These are phyloP conservation scores for Stephania japonica DNA, from an alignment of 164 flowering plant species.

Conservation along the genomic window DNA sequence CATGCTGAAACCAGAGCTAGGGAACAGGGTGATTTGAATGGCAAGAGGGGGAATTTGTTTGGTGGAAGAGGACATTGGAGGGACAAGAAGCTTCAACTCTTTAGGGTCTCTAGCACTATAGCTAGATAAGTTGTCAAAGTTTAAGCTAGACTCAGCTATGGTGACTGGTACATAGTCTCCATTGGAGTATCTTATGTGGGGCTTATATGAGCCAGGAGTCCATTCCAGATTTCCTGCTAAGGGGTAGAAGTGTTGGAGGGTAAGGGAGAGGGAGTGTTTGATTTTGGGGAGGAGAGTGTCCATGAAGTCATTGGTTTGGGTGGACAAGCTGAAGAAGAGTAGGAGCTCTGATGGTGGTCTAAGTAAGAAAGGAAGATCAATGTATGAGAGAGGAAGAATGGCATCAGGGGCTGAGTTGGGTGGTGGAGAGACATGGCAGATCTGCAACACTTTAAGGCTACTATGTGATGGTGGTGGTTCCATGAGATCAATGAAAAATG, in stretches of 20 bases:
- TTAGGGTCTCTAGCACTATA: background rate
- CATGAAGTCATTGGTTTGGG: conserved; percentile 16
- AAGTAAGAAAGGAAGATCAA: conserved; percentile 18
- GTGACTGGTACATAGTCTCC: background rate
- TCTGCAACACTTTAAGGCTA: too few species aligned
- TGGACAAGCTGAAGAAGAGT: conserved; percentile 24
- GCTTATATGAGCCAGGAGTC: background rate
- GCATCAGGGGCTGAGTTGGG: conserved; percentile 2
- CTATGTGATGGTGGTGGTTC: too few species aligned
- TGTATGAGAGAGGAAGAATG: conserved; percentile 22
- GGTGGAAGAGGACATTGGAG: background rate
- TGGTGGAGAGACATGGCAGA: conserved; percentile 7
- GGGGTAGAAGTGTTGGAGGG: conserved; percentile 4
- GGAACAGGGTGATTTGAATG: background rate
- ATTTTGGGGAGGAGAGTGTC: conserved; percentile 12
- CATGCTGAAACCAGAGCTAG: background rate
- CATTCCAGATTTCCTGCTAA: background rate
- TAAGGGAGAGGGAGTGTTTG: background rate
- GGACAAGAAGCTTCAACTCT: background rate
- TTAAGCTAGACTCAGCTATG: background rate
- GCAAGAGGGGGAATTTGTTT: background rate
- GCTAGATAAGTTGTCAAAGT: background rate
- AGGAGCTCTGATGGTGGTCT: conserved; percentile 17
- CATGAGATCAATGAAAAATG: background rate
- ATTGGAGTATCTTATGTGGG: background rate